A percentile compares a stretch with the other conserved stretches of the same genome.
phyloP scores from a whole-genome alignment of 306 rosid species.

The Cicer bijugum region DNA sequence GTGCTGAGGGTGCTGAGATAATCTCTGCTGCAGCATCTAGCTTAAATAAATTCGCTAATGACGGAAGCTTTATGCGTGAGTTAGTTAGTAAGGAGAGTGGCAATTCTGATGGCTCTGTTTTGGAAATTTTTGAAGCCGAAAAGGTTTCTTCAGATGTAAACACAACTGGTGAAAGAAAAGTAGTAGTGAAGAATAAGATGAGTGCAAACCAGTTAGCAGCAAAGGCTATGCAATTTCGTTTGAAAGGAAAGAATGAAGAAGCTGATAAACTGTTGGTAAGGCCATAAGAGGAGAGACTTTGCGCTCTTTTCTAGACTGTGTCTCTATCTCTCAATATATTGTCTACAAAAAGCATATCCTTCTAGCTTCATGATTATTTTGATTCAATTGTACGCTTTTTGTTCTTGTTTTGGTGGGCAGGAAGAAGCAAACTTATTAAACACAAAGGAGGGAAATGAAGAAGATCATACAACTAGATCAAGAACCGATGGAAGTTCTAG shows the following conservation, averaged over 20 bases:
- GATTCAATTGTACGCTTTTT: slow-evolving; percentile 7
- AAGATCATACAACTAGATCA: slow-evolving; percentile 49
- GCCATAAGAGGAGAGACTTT: slow-evolving; percentile 25
- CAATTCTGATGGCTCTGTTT: slow-evolving; percentile 47
- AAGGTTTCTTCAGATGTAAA: slow-evolving; percentile 44
- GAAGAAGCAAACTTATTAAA: slow-evolving; percentile 70
- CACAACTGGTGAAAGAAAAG: slow-evolving; percentile 47
- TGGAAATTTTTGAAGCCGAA: slow-evolving; percentile 49
- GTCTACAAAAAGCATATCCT: slow-evolving; percentile 31
- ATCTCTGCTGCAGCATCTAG: slow-evolving; percentile 75
- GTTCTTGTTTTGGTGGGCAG: slow-evolving; percentile 50
- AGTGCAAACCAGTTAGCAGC: slow-evolving; percentile 96
- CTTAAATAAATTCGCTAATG: slow-evolving; percentile 70
- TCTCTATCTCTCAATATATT: slow-evolving; percentile 1
- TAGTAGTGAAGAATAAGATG: slow-evolving; percentile 50
- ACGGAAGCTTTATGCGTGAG: slow-evolving; percentile 71
- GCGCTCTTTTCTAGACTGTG: not conserved
- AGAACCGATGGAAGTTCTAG: slow-evolving; percentile 54
- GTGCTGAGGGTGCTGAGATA: slow-evolving; percentile 53
- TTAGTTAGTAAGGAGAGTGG: slow-evolving; percentile 46
- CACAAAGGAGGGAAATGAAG: slow-evolving; percentile 53
- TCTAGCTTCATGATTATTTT: slow-evolving; percentile 39
- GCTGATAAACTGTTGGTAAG: slow-evolving; percentile 81
- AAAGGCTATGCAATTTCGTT: slow-evolving; percentile 89
- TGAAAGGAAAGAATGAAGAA: slow-evolving; percentile 92